Evolutionary conservation across 352 stramenopile species (phyloP).

Genomic region (Pythium grandisporangium): DNA sequence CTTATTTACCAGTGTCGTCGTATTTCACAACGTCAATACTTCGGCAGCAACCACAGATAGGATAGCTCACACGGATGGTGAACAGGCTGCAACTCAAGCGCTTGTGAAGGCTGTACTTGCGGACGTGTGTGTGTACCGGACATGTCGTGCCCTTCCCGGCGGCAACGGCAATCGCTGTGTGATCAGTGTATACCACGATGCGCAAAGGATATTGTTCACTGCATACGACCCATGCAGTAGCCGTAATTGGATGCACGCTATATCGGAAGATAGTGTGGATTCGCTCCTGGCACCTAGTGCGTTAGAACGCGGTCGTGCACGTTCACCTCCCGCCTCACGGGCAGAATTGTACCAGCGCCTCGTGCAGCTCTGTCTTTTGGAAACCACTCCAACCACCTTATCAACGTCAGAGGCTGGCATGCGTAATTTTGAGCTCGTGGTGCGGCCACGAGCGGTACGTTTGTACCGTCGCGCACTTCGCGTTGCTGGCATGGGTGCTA

Average conservation of each 20-base stretch:
- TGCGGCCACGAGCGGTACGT: constrained; percentile 35
- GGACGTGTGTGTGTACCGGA: constrained; percentile 59
- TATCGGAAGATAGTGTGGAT: constrained; percentile 52
- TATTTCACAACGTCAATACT: constrained; percentile 24
- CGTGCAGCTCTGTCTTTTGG: constrained; percentile 39
- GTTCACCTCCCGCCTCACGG: constrained; percentile 24
- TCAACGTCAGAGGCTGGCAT: not conserved
- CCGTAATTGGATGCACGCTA: constrained; percentile 36
- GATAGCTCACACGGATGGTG: constrained; percentile 7
- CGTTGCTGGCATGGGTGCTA: constrained; percentile 32
- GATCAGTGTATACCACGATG: constrained; percentile 68
- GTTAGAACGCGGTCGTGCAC: constrained; percentile 21
- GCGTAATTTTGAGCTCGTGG: constrained; percentile 19
- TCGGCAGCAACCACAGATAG: too few relatives aligned
- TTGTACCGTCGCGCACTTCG: constrained; percentile 41
- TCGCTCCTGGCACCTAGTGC: constrained; percentile 54
- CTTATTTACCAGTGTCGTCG: constrained; percentile 59
- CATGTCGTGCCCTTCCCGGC: constrained; percentile 32
- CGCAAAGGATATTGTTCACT: constrained; percentile 49
- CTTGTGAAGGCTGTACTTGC: constrained; percentile 51
- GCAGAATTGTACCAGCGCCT: constrained; percentile 60
- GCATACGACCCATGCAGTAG: constrained; percentile 50
- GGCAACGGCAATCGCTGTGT: constrained; percentile 33
- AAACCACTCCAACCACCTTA: constrained; percentile 4
- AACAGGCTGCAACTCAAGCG: constrained; percentile 23